Conservation (phyloP, 2,329 filamentous ascomycete genomes). For the Neopestalotiopsis sp. region DNA sequence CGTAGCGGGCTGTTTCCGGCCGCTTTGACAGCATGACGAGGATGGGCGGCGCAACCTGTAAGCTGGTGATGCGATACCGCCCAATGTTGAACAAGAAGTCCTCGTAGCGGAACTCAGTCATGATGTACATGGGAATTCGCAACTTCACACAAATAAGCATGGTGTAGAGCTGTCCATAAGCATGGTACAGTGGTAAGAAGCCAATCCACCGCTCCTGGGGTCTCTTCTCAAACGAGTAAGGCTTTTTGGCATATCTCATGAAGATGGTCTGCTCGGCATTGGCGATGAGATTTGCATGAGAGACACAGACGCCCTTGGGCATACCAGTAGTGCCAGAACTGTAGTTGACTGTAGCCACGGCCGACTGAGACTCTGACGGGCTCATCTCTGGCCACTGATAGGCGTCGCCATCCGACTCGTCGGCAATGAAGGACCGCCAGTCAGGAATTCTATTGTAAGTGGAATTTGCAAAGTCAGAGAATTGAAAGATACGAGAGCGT, state of each 20-base stretch:
- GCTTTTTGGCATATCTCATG: constrained; percentile 45
- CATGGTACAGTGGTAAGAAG: constrained; percentile 71
- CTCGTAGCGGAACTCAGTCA: constrained; percentile 60
- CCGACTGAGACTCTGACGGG: constrained; percentile 38
- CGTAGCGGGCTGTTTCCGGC: constrained; percentile 54
- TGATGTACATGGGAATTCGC: constrained; percentile 56
- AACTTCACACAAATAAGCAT: constrained; percentile 51
- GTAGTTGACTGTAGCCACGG: constrained; percentile 32
- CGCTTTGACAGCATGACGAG: constrained; percentile 64
- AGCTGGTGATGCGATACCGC: constrained; percentile 55
- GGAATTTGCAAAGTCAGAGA: constrained; percentile 45
- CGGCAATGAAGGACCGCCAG: constrained; percentile 46
- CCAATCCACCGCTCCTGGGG: constrained; percentile 56
- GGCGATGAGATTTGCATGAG: constrained; percentile 21
- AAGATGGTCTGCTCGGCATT: constrained; percentile 54
- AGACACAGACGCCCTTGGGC: constrained; percentile 20
- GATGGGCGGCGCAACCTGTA: constrained; percentile 62
- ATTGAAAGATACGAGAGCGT: constrained; percentile 49
- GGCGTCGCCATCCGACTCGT: constrained; percentile 32
- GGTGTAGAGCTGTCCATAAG: constrained; percentile 60
- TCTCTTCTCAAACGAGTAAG: constrained; percentile 39
- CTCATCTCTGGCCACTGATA: constrained; percentile 48
- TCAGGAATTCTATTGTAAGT: constrained; percentile 41
- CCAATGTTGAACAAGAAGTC: constrained; percentile 56
- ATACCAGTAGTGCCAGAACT: constrained; percentile 20